These are phyloP conservation scores for Cladosporium colombiae DNA, from an alignment of 2,329 filamentous ascomycete species.

Conservation along the genomic window DNA sequence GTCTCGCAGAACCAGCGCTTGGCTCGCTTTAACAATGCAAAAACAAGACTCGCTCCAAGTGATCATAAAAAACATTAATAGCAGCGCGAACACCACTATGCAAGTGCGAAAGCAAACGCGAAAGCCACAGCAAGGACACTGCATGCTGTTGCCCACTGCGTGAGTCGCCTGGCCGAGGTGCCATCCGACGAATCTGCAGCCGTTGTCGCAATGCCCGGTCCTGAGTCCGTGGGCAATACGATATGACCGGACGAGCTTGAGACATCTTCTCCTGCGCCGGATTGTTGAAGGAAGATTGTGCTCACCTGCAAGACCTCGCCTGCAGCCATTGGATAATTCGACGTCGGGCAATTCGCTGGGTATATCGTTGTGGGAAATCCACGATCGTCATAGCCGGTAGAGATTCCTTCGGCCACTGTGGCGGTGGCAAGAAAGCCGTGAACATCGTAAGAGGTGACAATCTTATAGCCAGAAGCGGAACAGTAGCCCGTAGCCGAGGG, in stretches of 20 bases:
- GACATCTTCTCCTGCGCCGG: not conserved
- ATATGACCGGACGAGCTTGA: not conserved
- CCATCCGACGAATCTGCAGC: not conserved
- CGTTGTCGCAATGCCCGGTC: not conserved
- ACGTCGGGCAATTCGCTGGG: slow-evolving; percentile 23
- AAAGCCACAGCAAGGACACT: slow-evolving; percentile 7
- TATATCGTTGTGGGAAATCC: slow-evolving; percentile 47
- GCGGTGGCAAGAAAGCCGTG: slow-evolving; percentile 53
- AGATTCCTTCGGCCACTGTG: slow-evolving; percentile 40
- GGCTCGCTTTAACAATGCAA: slow-evolving; percentile 8
- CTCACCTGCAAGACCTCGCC: slow-evolving; percentile 17
- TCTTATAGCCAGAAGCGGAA: slow-evolving; percentile 44
- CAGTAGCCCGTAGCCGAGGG: slow-evolving; percentile 49
- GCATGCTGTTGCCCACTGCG: not conserved
- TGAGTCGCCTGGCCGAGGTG: not conserved
- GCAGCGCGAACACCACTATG: slow-evolving; percentile 12
- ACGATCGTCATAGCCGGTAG: slow-evolving; percentile 48
- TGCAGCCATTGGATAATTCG: slow-evolving; percentile 21
- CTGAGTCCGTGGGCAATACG: slow-evolving; percentile 1
- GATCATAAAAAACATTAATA: slow-evolving; percentile 6
- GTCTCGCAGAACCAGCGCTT: slow-evolving; percentile 21
- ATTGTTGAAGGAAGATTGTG: slow-evolving; percentile 6
- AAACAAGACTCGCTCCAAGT: not conserved
- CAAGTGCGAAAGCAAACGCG: slow-evolving; percentile 3
- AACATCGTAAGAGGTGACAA: slow-evolving; percentile 50